Evolutionary conservation across 768 basidiomycete species (phyloP), one percentile per base, ranked within the genome.

Genomic region (Roridomyces roridus): DNA sequence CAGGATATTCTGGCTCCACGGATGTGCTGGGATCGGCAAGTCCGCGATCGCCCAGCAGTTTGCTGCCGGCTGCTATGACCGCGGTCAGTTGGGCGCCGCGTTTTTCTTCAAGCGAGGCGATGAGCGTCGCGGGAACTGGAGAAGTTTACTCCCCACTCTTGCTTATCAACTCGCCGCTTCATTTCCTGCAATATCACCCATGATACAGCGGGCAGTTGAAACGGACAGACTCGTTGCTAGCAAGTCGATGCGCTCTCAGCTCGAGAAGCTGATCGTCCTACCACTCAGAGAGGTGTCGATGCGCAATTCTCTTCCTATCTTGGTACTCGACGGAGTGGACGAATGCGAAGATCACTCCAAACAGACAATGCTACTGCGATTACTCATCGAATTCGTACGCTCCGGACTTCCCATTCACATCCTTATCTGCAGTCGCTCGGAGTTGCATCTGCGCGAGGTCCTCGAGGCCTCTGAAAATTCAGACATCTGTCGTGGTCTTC

Each of bases 271-370:
- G 17, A 43, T 51, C 7, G 6, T 51, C 9, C 29, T 42, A 3
- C 50, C 50, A 24, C 43, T 15, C 20, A 28, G 6, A 17, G 10
- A 17, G 15, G n/a, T 15, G 55, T 0, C 47, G n/a, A n/a, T n/a
- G n/a, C 51, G 11, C 25, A 41, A 26, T 2, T 8, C 6, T 20
- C 40, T 37, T 26, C 28, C 25, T 25, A 25, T 36, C 15, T 48
- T 64, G 10, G 46, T 66, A 21, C 63, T 68, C 20, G 72, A 73
- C 52, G 70, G 68, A 2, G 52, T 73, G 3, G 72, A 73, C 41
- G 70, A 70, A n/a, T n/a, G n/a, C n/a, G n/a, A n/a, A n/a, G n/a
- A n/a, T n/a, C n/a, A n/a, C n/a, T n/a, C n/a, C n/a, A 50, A 68
- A 67, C 26, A 39, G 50, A n/a, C n/a, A n/a, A n/a, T n/a, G n/a